Percentiles rank a stretch among this genome's conserved stretches.
Evolutionary conservation across 2,329 filamentous ascomycete genomes (phyloP).

Genomic region (Bisporella sp.): DNA sequence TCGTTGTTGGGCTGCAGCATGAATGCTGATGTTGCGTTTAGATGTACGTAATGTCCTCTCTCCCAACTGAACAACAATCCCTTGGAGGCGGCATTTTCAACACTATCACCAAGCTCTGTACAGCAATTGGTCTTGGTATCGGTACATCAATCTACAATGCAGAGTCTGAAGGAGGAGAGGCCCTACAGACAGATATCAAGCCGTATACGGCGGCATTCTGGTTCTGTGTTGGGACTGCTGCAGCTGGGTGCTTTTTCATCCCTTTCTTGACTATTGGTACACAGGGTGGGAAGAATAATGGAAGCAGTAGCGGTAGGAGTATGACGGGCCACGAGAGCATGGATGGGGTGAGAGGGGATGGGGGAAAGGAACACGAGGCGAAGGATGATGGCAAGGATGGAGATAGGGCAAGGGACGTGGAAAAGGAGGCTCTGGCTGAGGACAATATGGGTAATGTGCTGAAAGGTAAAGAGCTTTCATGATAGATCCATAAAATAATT

Average conservation of each 20-base stretch:
- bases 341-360: too few relatives aligned
- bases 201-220: conserved; percentile 47
- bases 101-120: conserved; percentile 47
- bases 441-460: too few relatives aligned
- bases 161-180: conserved; percentile 28
- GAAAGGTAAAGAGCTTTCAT: too few relatives aligned
- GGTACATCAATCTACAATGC: conserved; percentile 53
- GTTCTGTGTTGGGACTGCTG: conserved; percentile 37
- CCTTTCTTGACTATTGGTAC: conserved; percentile 46
- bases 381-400: too few relatives aligned
- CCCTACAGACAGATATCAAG: conserved; percentile 21
- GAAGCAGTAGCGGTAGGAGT: too few relatives aligned
- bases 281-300: conserved; percentile 32
- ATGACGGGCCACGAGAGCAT: too few relatives aligned
- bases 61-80: conserved; percentile 49
- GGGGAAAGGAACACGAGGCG: too few relatives aligned
- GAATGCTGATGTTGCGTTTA: conserved; percentile 21
- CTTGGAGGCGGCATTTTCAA: conserved; percentile 64
- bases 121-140: conserved; percentile 53
- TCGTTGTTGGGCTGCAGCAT: conserved; percentile 2
- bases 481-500: too few relatives aligned
- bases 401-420: too few relatives aligned
- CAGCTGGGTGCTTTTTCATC: conserved; percentile 36
- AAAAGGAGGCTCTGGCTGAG: too few relatives aligned
- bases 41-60: conserved; percentile 65